Evolutionary conservation across 495 filamentous ascomycete genomes (phyloP).

Genomic region (Neurospora hispaniola): DNA sequence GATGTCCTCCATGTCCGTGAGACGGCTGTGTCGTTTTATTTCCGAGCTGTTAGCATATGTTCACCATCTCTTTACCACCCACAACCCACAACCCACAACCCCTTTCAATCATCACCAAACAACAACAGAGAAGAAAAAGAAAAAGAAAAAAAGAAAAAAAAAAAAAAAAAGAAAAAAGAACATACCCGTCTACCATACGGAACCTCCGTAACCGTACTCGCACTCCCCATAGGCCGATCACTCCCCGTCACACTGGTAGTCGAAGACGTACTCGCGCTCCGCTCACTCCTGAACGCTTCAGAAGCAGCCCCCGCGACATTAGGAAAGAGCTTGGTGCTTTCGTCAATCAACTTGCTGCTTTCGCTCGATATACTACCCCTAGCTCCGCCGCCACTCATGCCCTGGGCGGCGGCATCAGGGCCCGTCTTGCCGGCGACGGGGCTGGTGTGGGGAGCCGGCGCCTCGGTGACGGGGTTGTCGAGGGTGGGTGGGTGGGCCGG

Average conservation of each 20-base stretch:
- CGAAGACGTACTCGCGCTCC: background rate
- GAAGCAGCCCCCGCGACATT: too few relatives aligned
- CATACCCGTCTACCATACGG: background rate
- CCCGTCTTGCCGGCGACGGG: background rate
- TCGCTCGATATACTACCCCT: background rate
- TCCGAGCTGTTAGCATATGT: too few relatives aligned
- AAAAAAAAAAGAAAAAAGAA: background rate
- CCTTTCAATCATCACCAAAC: too few relatives aligned
- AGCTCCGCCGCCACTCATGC: background rate
- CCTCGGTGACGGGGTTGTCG: background rate
- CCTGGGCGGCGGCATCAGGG: background rate
- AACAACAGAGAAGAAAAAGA: background rate
- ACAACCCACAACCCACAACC: background rate
- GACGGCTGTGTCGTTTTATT: slow-evolving; percentile 18
- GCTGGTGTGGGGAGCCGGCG: background rate
- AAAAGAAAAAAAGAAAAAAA: background rate
- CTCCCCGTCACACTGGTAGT: background rate
- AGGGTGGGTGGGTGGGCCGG: background rate
- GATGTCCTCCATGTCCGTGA: slow-evolving; percentile 2
- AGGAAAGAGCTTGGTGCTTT: background rate
- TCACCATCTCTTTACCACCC: background rate
- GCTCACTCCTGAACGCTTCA: background rate
- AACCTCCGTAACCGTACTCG: background rate
- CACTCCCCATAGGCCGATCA: background rate
- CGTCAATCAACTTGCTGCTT: background rate